phyloP scores from a whole-genome alignment of 352 stramenopile genomes.

The Blastocystis sp. region DNA sequence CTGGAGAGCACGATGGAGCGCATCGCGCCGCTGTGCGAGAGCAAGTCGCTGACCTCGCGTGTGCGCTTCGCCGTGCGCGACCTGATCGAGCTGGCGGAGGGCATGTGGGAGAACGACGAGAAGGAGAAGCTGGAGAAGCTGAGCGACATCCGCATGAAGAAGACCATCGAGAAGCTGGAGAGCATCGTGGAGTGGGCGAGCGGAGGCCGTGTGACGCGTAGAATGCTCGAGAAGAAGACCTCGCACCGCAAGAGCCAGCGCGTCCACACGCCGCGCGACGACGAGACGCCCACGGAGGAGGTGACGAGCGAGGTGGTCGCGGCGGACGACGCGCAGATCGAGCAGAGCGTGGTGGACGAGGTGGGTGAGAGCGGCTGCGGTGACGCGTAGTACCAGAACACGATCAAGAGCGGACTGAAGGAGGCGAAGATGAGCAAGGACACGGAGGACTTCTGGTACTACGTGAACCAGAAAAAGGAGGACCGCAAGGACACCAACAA shows the following conservation, averaged over 20 bases:
- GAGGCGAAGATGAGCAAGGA: conserved; percentile 12
- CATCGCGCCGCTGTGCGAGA: conserved; percentile 78
- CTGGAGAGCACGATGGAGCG: conserved; percentile 81
- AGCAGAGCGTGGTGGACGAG: conserved; percentile 1
- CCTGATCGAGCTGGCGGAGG: conserved; percentile 88
- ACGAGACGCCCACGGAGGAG: neutral
- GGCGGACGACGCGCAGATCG: neutral
- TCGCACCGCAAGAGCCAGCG: neutral
- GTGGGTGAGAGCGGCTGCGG: neutral
- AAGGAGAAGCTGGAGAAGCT: conserved; percentile 92
- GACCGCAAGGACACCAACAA: conserved; percentile 19
- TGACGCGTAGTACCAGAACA: conserved; percentile 23
- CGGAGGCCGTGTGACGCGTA: neutral
- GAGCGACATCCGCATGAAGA: conserved; percentile 91
- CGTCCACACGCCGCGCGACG: neutral
- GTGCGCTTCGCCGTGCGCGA: conserved; percentile 94
- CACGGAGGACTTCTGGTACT: conserved; percentile 62
- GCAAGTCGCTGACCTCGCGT: conserved; percentile 79
- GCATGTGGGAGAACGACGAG: conserved; percentile 90
- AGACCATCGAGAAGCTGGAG: conserved; percentile 81
- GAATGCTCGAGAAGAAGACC: conserved; percentile 37
- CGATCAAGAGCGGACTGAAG: conserved; percentile 43
- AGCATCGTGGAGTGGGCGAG: conserved; percentile 52
- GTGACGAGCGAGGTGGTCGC: neutral
- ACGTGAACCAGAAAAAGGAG: conserved; percentile 33